A percentile compares a stretch with the other conserved stretches of the same genome.
Conservation (phyloP, 176 grass and related monocot genomes). For the Melocanna baccifera region DNA sequence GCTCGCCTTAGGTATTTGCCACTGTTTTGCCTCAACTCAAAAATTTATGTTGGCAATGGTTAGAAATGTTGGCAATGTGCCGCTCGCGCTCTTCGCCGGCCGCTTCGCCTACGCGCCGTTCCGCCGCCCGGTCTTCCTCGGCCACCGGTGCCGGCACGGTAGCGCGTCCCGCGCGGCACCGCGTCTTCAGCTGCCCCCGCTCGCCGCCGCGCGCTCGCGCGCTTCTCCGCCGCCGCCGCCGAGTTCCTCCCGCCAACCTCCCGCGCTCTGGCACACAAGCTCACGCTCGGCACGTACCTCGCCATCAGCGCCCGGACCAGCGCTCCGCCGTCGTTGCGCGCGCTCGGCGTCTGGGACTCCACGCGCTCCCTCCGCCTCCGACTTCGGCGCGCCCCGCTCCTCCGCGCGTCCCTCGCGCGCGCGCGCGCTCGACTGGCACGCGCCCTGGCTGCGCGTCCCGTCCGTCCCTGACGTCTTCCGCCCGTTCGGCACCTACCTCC, state of each 20-base stretch:
- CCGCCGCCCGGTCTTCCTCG: conserved; percentile 59
- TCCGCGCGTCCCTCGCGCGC: conserved; percentile 48
- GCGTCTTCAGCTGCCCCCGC: conserved; percentile 53
- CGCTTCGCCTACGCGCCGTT: conserved; percentile 64
- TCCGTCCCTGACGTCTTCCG: conserved; percentile 67
- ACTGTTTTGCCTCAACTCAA: too few relatives aligned
- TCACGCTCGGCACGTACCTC: conserved; percentile 66
- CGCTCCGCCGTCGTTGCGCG: conserved; percentile 45
- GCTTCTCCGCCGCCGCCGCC: conserved; percentile 38
- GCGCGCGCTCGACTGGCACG: conserved; percentile 46
- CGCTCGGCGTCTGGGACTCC: conserved; percentile 63
- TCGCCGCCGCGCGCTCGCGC: conserved; percentile 41
- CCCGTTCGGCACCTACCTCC: conserved; percentile 64
- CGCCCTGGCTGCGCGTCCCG: conserved; percentile 59
- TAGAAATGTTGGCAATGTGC: too few relatives aligned
- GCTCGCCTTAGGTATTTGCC: too few relatives aligned
- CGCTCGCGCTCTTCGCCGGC: conserved; percentile 62
- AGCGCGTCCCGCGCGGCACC: conserved; percentile 34
- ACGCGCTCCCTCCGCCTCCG: conserved; percentile 58
- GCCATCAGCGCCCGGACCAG: conserved; percentile 38
- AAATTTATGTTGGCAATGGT: too few relatives aligned
- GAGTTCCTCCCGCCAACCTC: conserved; percentile 72
- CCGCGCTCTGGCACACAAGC: conserved; percentile 57
- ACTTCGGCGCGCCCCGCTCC: conserved; percentile 36
- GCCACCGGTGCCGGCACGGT: conserved; percentile 55